Conservation (phyloP, 2,329 filamentous ascomycete species). For the Paecilomyces dactylethromorphus region DNA sequence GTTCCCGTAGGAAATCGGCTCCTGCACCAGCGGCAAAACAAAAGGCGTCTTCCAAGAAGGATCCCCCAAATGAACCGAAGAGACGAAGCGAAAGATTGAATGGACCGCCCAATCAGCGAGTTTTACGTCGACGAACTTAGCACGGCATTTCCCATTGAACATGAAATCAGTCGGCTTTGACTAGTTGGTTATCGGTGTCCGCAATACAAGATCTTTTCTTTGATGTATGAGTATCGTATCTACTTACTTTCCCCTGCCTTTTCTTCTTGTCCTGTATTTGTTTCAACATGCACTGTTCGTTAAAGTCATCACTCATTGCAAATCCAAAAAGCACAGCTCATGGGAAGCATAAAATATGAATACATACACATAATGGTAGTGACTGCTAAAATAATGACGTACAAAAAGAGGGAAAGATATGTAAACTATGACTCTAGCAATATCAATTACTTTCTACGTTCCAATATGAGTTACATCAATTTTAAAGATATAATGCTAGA, state of each 20-base stretch:
- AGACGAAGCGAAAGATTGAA: constrained; percentile 2
- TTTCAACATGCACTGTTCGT: not conserved
- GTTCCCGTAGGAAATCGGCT: not conserved
- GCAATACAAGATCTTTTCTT: not conserved
- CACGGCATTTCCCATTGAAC: not conserved
- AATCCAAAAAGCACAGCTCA: not conserved
- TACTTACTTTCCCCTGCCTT: not conserved
- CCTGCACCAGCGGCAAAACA: not conserved
- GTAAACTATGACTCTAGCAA: not conserved
- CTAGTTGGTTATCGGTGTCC: not conserved
- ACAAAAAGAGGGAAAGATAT: not conserved
- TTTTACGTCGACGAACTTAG: not conserved
- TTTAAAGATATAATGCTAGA: not conserved
- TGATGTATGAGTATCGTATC: not conserved
- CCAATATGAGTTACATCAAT: not conserved
- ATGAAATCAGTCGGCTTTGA: not conserved
- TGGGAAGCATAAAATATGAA: not conserved
- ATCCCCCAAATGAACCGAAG: not conserved
- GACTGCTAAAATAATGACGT: not conserved
- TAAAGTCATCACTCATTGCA: not conserved
- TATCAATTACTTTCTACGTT: not conserved
- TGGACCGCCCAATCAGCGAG: not conserved
- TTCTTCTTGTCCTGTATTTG: not conserved
- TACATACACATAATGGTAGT: not conserved
- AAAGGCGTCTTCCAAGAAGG: not conserved